Conservation (phyloP, 2,329 filamentous ascomycete species). For the Basipetospora sp. region DNA sequence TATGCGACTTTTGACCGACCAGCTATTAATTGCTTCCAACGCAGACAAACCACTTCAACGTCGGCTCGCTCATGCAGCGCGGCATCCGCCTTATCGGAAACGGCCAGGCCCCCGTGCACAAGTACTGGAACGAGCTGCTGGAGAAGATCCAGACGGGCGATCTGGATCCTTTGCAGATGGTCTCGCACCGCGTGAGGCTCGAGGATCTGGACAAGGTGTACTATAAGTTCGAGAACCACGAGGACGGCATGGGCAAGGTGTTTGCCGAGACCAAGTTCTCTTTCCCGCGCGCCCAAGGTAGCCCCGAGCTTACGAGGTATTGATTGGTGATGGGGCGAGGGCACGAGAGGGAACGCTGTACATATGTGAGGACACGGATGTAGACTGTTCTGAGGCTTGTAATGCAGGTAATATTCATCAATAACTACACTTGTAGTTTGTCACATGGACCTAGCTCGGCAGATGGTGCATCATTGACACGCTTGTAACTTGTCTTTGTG, state of each 20-base stretch:
- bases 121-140: conserved; percentile 71
- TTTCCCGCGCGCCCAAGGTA: conserved; percentile 27
- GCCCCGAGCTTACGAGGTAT: conserved; percentile 29
- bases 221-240: conserved; percentile 41
- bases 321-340: conserved; percentile 8
- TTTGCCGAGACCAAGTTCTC: conserved; percentile 49
- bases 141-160: conserved; percentile 49
- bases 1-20: too few relatives aligned
- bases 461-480: too few relatives aligned
- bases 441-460: too few relatives aligned
- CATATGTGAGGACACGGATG: too few relatives aligned
- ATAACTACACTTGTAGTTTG: too few relatives aligned
- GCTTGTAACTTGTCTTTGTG: too few relatives aligned
- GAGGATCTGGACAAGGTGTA: conserved; percentile 60
- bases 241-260: conserved; percentile 69
- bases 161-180: conserved; percentile 65
- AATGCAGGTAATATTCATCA: too few relatives aligned
- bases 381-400: too few relatives aligned
- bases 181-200: conserved; percentile 61
- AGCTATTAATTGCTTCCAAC: background rate
- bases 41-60: conserved; percentile 67
- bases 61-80: conserved; percentile 72
- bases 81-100: conserved; percentile 65
- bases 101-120: conserved; percentile 58
- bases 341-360: too few relatives aligned